phyloP scores from a whole-genome alignment of 306 rosid genomes.

The Gillenia trifoliata region DNA sequence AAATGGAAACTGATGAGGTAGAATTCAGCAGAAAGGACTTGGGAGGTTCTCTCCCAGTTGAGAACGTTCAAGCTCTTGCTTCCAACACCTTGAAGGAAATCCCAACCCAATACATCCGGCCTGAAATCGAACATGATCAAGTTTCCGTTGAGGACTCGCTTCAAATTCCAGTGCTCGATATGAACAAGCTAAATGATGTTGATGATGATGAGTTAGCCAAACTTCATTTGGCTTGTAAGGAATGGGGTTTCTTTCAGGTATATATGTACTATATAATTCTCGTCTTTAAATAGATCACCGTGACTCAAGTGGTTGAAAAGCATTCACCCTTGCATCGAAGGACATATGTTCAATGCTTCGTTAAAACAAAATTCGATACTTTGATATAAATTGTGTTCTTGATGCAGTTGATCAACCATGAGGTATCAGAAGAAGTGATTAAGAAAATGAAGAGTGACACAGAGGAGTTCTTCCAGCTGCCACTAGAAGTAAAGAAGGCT shows the following conservation, averaged over 20 bases:
- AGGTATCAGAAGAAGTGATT: slow-evolving; percentile 15
- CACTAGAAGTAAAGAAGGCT: slow-evolving; percentile 18
- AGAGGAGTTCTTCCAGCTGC: slow-evolving; percentile 15
- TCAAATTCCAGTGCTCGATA: slow-evolving; percentile 20
- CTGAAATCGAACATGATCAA: slow-evolving; percentile 4
- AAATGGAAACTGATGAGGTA: slow-evolving; percentile 7
- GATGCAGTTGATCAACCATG: slow-evolving; percentile 33
- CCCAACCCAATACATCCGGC: slow-evolving; percentile 11
- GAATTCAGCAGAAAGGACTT: neutral
- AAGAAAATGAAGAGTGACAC: slow-evolving; percentile 17
- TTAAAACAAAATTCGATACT: too few species aligned
- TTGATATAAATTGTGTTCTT: neutral
- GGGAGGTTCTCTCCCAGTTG: slow-evolving; percentile 20
- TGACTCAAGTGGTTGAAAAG: neutral
- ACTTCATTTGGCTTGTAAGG: slow-evolving; percentile 23
- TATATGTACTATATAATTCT: too few species aligned
- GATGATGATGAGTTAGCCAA: slow-evolving; percentile 3
- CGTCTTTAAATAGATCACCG: neutral
- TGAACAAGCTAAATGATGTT: slow-evolving; percentile 3
- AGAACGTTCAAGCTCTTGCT: slow-evolving; percentile 28
- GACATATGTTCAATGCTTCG: neutral
- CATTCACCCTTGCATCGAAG: neutral
- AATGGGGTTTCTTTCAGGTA: slow-evolving; percentile 32
- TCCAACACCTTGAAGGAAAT: slow-evolving; percentile 17
- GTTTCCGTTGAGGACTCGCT: slow-evolving; percentile 5